Conservation (phyloP, 73 alveolate species). For the Symbiodinium pilosum region DNA sequence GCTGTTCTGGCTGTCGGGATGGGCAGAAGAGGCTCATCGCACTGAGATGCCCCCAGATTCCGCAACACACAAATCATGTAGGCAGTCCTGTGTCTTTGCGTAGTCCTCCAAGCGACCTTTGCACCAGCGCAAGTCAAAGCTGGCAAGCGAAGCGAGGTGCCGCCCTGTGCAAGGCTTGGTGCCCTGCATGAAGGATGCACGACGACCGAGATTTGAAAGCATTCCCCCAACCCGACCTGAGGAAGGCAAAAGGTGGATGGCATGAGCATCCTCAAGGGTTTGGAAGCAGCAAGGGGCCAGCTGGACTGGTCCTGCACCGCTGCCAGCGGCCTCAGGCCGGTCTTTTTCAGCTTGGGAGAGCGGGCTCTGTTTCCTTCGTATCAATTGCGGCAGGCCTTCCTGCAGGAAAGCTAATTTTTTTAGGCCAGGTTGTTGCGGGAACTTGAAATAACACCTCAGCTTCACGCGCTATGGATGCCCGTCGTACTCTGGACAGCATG, state of each 20-base stretch:
- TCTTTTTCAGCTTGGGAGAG: background rate
- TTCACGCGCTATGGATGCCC: constrained; percentile 3
- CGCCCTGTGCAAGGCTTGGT: too few species aligned
- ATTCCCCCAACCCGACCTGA: background rate
- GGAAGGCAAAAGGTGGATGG: background rate
- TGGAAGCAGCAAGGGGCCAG: background rate
- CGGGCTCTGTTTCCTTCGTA: background rate
- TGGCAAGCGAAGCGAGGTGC: too few species aligned
- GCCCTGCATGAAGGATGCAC: background rate
- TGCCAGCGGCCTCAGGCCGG: background rate
- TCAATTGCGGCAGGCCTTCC: too few species aligned
- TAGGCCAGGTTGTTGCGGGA: too few species aligned
- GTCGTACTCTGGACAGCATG: background rate
- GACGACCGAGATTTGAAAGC: background rate
- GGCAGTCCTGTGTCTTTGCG: background rate
- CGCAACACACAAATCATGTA: too few species aligned
- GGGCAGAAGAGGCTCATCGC: too few species aligned
- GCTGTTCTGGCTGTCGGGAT: too few species aligned
- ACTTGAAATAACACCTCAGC: background rate
- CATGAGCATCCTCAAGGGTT: background rate
- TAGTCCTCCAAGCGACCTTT: background rate
- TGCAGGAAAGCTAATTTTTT: too few species aligned
- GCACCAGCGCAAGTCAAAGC: background rate
- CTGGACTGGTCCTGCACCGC: background rate
- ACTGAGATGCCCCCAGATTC: too few species aligned